Evolutionary conservation across 345 rosid genomes (phyloP), one percentile per base, ranked within the genome.

Genomic region (Linum lewisii): DNA sequence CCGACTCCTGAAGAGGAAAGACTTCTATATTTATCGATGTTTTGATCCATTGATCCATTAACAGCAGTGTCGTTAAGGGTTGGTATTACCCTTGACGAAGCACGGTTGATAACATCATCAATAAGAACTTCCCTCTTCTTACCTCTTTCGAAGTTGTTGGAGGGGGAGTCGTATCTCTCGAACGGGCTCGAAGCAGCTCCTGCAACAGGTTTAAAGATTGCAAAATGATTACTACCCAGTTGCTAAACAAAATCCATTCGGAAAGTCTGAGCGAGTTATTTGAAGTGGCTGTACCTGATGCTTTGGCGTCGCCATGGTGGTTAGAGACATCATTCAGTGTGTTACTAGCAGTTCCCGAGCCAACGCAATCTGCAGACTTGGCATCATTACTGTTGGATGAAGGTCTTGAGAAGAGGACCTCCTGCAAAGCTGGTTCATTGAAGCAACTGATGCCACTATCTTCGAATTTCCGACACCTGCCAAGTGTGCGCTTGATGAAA

Each of bases 341-440:
- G 75, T 87, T 93, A 73, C 99, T 89, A 22, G 92, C 96, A 51
- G 97, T 89, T 68, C 97, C 94, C 23, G 99, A 93, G 72, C 97
- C 99, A 47, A 92, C 89, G 74, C 87, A 76, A 54, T 90, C 97
- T 13, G 71, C 67, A 68, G 95, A 89, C 69, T 93, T 93, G 54
- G 95, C 81, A 63, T 85, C 90, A 51, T 72, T 85, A 74, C 83
- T 85, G 75, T 84, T 77, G 77, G 75, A 66, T 36, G 84, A 58
- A 50, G 86, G 80, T 5, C 80, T 74, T 25, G 87, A 70, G 66
- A 88, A 86, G 78, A 92, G 64, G 64, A 79, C 72, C 66, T 85
- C 90, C 70, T 81, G 90, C 57, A 87, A 72, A 10, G 82, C 77
- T 18, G 95, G 81, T 61, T 89, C 96, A 22, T 76, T 66, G 61